Base-by-base conservation (phyloP, 306 rosid genomes). In the Delonix regia region DNA sequence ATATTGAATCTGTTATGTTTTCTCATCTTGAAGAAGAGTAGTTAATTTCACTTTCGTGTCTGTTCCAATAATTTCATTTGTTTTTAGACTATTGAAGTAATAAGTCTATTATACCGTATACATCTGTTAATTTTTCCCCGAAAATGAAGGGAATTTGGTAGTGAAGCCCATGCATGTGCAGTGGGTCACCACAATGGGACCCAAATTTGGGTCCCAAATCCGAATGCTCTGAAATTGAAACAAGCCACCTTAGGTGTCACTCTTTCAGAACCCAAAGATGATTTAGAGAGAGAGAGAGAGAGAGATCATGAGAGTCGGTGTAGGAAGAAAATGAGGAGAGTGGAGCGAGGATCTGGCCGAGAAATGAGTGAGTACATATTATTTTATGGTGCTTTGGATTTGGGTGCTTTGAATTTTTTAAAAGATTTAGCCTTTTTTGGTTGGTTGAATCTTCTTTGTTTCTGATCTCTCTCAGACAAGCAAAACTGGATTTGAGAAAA, bases 261-360 rank as follows among this genome's bases (percentile, higher is more conserved):
- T 57, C 81, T 30, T 53, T 19, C 9, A 53, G 28, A 56, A 73
- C 79, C 69, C n/a, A n/a, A 67, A 57, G 39, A 80, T 81, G 60
- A 82, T 86, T 75, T 82, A 74, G 87, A 80, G 84, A 67, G 83
- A 85, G 87, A 80, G 70, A 80, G 67, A 78, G 80, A 66, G 81
- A 65, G 67, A 62, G 45, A 65, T 81, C 88, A 67, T 48, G 75
- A 66, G 90, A 90, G 94, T 91, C 83, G 86, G 80, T 87, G 80
- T 83, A 89, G 89, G 79, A 82, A 60, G 28, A 76, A 87, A 93
- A 81, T 38, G 52, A 83, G 93, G 91, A 84, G 90, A 60, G 88
- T 84, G 80, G 92, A 86, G 88, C 93, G 90, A 89, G 87, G 73
- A 86, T 92, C 84, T 86, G 82, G 92, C 84, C 88, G 67, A 86